Conservation (phyloP, 2,329 filamentous ascomycete species). For the Claviceps sp. region DNA sequence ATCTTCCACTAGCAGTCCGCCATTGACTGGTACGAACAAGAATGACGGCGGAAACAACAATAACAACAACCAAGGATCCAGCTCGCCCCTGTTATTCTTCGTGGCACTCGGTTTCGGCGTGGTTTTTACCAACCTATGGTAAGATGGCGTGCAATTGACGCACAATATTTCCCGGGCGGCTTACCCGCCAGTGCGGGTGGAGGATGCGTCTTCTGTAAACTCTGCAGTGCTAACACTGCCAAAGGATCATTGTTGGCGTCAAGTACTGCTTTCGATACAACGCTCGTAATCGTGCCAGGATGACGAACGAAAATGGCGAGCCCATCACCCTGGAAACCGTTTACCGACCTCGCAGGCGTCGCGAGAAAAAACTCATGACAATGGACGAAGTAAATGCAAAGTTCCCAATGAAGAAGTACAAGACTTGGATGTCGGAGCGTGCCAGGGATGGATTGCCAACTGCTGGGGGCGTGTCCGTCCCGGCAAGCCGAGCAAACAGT, state of each 20-base stretch:
- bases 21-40: slow-evolving; percentile 7
- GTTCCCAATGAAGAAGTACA: slow-evolving; percentile 94
- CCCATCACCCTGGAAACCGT: slow-evolving; percentile 79
- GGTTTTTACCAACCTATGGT: slow-evolving; percentile 98
- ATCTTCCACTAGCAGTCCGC: slow-evolving; percentile 7
- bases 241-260: slow-evolving; percentile 96
- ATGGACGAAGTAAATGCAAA: slow-evolving; percentile 98
- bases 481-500: slow-evolving; percentile 60
- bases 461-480: slow-evolving; percentile 66
- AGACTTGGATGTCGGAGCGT: slow-evolving; percentile 76
- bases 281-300: slow-evolving; percentile 72
- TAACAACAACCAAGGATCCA: slow-evolving; percentile 16
- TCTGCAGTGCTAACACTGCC: slow-evolving; percentile 12
- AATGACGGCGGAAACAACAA: slow-evolving; percentile 10
- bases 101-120: slow-evolving; percentile 94
- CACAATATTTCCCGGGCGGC: neutral
- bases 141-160: slow-evolving; percentile 22
- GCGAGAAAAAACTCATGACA: slow-evolving; percentile 97
- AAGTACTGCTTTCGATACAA: slow-evolving; percentile 99
- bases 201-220: neutral
- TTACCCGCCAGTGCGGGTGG: too few relatives aligned
- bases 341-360: slow-evolving; percentile 69
- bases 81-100: slow-evolving; percentile 55
- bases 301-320: slow-evolving; percentile 69
- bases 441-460: slow-evolving; percentile 75